A percentile compares a stretch with the other conserved stretches of the same genome.
Evolutionary conservation across 2,329 filamentous ascomycete species (phyloP).

Genomic region (Alternaria novae-zelandiae): DNA sequence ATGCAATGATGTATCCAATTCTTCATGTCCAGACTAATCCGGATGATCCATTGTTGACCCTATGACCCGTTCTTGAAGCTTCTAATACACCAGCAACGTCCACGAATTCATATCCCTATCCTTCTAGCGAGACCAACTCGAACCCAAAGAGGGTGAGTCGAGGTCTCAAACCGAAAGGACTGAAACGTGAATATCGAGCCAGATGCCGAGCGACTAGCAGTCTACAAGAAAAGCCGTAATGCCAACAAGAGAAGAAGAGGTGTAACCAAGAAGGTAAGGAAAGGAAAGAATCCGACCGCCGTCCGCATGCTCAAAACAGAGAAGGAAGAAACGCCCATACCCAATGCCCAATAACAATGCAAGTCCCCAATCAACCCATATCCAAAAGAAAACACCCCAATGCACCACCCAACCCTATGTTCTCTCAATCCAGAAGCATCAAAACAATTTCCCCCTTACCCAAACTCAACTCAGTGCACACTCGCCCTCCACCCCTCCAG

Average conservation of each 20-base stretch:
- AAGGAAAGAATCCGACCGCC: background rate
- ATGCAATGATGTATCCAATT: no score
- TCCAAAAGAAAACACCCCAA: background rate
- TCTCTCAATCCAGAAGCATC: no score
- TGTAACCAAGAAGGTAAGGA: background rate
- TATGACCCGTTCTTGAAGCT: background rate
- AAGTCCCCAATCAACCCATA: background rate
- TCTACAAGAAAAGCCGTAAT: background rate
- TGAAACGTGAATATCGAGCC: background rate
- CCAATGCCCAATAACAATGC: background rate
- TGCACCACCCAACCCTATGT: background rate
- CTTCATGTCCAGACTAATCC: background rate
- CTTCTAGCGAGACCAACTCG: constrained; percentile 18
- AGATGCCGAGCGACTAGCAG: background rate
- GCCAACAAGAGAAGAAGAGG: background rate
- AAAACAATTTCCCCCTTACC: no score
- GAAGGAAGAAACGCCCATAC: background rate
- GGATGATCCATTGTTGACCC: background rate
- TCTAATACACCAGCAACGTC: no score
- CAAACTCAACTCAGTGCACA: constrained; percentile 12
- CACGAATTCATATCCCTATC: no score
- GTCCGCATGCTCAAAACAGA: background rate
- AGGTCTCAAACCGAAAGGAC: constrained; percentile 4
- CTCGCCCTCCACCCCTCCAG: constrained; percentile 20
- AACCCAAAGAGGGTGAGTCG: constrained; percentile 16